Percentiles rank a stretch among this genome's conserved stretches.
phyloP scores from a whole-genome alignment of 495 filamentous ascomycete species.

The Lindgomyces ingoldianus region DNA sequence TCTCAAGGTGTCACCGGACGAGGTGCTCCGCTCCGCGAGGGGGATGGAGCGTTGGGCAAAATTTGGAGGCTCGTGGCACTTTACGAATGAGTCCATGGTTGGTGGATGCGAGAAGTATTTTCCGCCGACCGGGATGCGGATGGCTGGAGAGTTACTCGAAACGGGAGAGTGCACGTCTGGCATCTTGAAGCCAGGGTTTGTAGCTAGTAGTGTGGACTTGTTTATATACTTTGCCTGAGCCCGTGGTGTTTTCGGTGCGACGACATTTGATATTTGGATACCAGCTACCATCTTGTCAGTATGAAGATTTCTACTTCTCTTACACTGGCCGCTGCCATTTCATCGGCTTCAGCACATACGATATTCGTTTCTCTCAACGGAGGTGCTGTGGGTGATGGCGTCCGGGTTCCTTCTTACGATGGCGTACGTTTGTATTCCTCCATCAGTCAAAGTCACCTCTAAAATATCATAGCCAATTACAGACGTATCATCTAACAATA shows the following conservation, averaged over 20 bases:
- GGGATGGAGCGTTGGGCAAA: neutral
- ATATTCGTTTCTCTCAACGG: slow-evolving; percentile 50
- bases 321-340: slow-evolving; percentile 15
- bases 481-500: slow-evolving; percentile 49
- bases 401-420: slow-evolving; percentile 57
- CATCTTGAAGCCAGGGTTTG: neutral
- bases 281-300: neutral
- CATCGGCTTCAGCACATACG: slow-evolving; percentile 37
- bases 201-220: neutral
- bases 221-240: no score
- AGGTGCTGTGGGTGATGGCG: slow-evolving; percentile 48
- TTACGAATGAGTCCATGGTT: neutral
- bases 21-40: neutral
- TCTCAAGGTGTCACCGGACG: neutral
- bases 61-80: neutral
- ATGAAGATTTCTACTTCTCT: slow-evolving; percentile 32
- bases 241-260: neutral
- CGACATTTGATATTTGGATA: neutral
- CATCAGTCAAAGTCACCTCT: neutral
- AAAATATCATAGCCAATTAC: slow-evolving; percentile 45
- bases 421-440: slow-evolving; percentile 37
- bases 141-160: neutral
- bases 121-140: neutral
- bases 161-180: neutral
- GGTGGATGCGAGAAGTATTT: neutral